A percentile compares a stretch with the other conserved stretches of the same genome.
phyloP scores from a whole-genome alignment of 495 filamentous ascomycete species.

The Pyrenopolyporus hunteri region DNA sequence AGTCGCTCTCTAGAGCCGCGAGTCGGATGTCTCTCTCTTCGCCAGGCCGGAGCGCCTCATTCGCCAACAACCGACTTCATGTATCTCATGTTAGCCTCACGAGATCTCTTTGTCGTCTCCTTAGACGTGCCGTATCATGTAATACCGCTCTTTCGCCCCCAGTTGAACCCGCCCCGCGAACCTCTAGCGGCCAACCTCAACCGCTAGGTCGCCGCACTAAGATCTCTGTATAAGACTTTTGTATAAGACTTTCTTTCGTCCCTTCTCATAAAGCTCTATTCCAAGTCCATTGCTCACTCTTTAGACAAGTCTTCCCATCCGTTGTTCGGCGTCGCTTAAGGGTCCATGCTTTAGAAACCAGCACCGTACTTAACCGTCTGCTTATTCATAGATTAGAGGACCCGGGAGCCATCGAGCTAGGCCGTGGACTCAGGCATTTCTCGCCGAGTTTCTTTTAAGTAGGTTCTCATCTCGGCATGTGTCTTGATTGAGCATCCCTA shows the following conservation, averaged over 20 bases:
- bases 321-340: not conserved
- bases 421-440: not conserved
- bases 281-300: not conserved
- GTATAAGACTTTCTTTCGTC: not conserved
- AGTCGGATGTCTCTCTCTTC: slow-evolving; percentile 35
- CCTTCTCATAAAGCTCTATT: slow-evolving; percentile 6
- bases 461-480: slow-evolving; percentile 23
- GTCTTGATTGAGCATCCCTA: slow-evolving; percentile 21
- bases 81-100: slow-evolving; percentile 29
- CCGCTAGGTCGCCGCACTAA: slow-evolving; percentile 9
- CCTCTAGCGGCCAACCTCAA: slow-evolving; percentile 7
- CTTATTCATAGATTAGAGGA: not conserved
- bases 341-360: not conserved
- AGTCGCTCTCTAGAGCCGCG: slow-evolving; percentile 29
- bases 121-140: slow-evolving; percentile 26
- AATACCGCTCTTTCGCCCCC: slow-evolving; percentile 24
- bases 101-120: slow-evolving; percentile 23
- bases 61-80: slow-evolving; percentile 22
- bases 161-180: slow-evolving; percentile 10
- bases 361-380: too few relatives aligned
- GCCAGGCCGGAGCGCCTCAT: slow-evolving; percentile 27
- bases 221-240: not conserved
- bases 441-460: slow-evolving; percentile 6
- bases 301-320: not conserved
- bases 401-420: not conserved